Evolutionary conservation across 257 asterid genomes (phyloP), one percentile per base, ranked within the genome.

Genomic region (Echium plantagineum): DNA sequence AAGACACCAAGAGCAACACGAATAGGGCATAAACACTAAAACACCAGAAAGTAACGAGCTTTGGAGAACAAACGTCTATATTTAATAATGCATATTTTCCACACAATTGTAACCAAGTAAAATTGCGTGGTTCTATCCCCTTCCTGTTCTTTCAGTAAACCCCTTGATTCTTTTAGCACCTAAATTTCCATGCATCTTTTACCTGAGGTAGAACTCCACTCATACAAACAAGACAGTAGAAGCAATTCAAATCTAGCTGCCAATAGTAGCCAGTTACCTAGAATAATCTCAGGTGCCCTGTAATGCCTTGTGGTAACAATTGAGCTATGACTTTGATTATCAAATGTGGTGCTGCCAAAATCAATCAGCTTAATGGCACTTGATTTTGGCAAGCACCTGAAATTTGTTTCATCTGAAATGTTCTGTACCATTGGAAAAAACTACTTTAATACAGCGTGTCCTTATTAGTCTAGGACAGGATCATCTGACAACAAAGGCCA

Each of bases 241-340:
- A 49, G 26, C 18, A 42, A 18, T 57, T 38, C 64, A 61, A 19
- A 20, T 53, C 46, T 35, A 35, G 46, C 46, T 35, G 46, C 15
- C 59, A 47, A 48, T 53, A 3, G 46, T 35, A 35, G 46, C 46
- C 13, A 69, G 54, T 71, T 83, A 90, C 98, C 98, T 71, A 90
- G 72, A 74, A 90, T 90, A 77, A 90, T 90, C 77, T 90, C 96
- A 28, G 98, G 98, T 52, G 96, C 98, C 63, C 96, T 85, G 75
- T 90, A 90, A 70, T 90, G 96, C 64, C 98, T 90, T 15, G 98
- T 90, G 57, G 93, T 81, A 52, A 85, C 98, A 67, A 87, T 72
- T 63, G 82, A 87, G 83, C 69, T 83, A 71, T 83, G 98, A 68
- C 80, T 86, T 80, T 85, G 89, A 70, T 85, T 79, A 66, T 84